phyloP scores from a whole-genome alignment of 2,329 filamentous ascomycete genomes.

The Emergomyces orientalis region DNA sequence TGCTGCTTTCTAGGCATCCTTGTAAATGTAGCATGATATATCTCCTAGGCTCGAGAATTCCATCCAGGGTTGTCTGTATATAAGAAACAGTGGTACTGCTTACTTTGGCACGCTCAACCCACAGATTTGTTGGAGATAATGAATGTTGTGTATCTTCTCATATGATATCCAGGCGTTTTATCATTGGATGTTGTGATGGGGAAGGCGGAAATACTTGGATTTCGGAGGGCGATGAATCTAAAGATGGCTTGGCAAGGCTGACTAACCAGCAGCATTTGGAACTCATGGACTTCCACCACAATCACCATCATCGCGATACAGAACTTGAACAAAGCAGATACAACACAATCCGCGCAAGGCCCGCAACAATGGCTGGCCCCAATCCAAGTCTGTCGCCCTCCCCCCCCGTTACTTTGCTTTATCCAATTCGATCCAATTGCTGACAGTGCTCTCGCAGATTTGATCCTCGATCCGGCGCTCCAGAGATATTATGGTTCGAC shows the following conservation, averaged over 20 bases:
- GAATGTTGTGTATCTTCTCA: neutral
- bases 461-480: conserved; percentile 37
- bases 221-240: no score
- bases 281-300: neutral
- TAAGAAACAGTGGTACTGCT: neutral
- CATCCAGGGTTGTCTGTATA: neutral
- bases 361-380: conserved; percentile 43
- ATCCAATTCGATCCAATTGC: neutral
- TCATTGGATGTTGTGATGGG: no score
- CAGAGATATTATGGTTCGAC: conserved; percentile 44
- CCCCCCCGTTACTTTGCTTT: neutral
- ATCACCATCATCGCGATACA: neutral
- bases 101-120: neutral
- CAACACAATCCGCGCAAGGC: conserved; percentile 10
- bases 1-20: no score
- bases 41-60: no score
- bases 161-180: no score
- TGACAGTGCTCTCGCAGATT: conserved; percentile 41
- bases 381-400: conserved; percentile 34
- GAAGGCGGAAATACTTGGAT: no score
- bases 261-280: neutral
- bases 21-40: no score
- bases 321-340: neutral
- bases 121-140: neutral
- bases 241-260: neutral